Percentiles rank a stretch among this genome's conserved stretches.
These are phyloP conservation scores for Begonia loranthoides DNA, from an alignment of 306 rosid species.

Conservation along the genomic window DNA sequence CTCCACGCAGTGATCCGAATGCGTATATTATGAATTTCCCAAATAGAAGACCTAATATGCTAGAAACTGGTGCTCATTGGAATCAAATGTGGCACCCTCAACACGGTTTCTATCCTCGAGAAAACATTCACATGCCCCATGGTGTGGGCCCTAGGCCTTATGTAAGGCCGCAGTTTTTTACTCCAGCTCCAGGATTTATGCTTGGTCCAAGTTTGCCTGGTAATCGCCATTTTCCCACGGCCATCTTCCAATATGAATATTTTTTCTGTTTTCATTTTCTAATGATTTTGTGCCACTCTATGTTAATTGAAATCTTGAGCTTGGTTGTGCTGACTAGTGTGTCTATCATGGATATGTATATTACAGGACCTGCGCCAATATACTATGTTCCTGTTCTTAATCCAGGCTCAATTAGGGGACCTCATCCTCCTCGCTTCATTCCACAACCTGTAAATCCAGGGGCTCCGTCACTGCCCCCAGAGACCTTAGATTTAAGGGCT, in stretches of 20 bases:
- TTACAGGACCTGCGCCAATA: slow-evolving; percentile 51
- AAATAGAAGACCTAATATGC: slow-evolving; percentile 52
- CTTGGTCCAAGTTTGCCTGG: slow-evolving; percentile 70
- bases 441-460: slow-evolving; percentile 45
- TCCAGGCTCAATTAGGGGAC: slow-evolving; percentile 56
- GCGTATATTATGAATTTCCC: slow-evolving; percentile 35
- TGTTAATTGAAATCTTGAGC: no score
- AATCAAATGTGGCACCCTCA: slow-evolving; percentile 74
- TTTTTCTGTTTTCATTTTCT: no score
- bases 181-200: slow-evolving; percentile 67
- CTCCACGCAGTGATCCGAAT: slow-evolving; percentile 46
- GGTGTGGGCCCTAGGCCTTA: slow-evolving; percentile 69
- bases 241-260: background rate
- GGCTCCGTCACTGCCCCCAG: slow-evolving; percentile 35
- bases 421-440: slow-evolving; percentile 41
- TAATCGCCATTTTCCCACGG: slow-evolving; percentile 15
- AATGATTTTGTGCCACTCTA: no score
- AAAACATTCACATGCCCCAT: slow-evolving; percentile 50
- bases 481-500: slow-evolving; percentile 34
- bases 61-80: slow-evolving; percentile 48
- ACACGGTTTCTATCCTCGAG: slow-evolving; percentile 44
- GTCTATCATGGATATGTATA: background rate
- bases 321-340: no score
- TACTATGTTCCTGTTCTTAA: slow-evolving; percentile 61
- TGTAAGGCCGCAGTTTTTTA: slow-evolving; percentile 45